Percentiles rank a stretch among this genome's conserved stretches.
phyloP scores from a whole-genome alignment of 805 yeast species.

The Saccharomyces paradoxus region DNA sequence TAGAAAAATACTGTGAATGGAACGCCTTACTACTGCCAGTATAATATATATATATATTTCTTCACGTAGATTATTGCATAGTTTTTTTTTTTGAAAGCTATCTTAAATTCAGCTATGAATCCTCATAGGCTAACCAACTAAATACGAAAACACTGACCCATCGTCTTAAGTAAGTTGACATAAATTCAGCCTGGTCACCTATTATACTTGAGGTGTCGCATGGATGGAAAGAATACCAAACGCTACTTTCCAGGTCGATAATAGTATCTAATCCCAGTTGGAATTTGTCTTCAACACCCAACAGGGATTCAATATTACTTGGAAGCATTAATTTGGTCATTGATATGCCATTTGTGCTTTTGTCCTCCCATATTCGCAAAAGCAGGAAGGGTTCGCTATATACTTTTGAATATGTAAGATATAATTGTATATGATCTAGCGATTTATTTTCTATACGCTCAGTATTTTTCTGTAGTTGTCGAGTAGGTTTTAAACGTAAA shows the following conservation, averaged over 20 bases:
- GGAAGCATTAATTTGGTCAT: constrained; percentile 8
- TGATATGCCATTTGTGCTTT: constrained; percentile 2
- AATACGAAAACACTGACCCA: constrained; percentile 21
- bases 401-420: constrained; percentile 12
- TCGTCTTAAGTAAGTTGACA: constrained; percentile 14
- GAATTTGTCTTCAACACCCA: constrained; percentile 5
- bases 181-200: constrained; percentile 8
- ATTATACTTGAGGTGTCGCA: constrained; percentile 25
- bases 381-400: constrained; percentile 21
- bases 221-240: constrained; percentile 23
- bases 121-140: constrained; percentile 9
- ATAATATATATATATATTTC: background rate
- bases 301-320: constrained; percentile 2
- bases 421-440: constrained; percentile 11
- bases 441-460: background rate
- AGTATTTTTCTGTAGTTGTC: background rate
- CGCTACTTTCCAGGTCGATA: constrained; percentile 1
- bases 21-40: no score
- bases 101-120: background rate
- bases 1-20: background rate
- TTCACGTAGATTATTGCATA: background rate
- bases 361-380: constrained; percentile 13
- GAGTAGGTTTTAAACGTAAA: background rate
- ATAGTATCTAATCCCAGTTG: constrained; percentile 12
- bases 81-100: background rate